Base-by-base conservation (phyloP, 192 early-diverging fungal genomes). In the Backusella mclennaniae region DNA sequence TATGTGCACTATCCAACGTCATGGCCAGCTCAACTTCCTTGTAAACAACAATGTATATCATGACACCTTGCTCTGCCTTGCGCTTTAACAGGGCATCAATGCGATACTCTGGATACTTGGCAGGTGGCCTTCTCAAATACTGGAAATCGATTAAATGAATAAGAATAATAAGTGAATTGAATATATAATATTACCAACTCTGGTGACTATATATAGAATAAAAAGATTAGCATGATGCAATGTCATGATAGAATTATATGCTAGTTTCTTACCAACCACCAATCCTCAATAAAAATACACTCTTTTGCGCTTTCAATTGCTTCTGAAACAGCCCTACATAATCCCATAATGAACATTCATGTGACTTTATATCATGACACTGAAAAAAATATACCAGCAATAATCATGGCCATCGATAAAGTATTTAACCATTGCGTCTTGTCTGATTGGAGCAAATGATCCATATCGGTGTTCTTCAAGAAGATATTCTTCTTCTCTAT, bases 21-120 rank as follows among this genome's bases (percentile, higher is more conserved):
- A 97, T 82, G 21, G 93, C 91, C 67, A 92, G 79, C 0, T 90
- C 85, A 9, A 97, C 85, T 74, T 97, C 95, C 82, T 97, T 95
- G 85, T 96, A 97, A 8, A 97, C 86, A 1, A 95, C 88, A 66
- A 97, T 87, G 77, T 93, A 95, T 74, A 97, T 94, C 83, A 90
- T 89, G 31, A 97, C 92, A 35, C 95, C 95, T 78, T 95, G 87
- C 78, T 93, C 88, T 44, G 95, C 95, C 83, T 96, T 96, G 79
- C 67, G 79, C 77, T 95, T 89, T n/a, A 97, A 83, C 38, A 96
- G 76, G n/a, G 86, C 85, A 76, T 97, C 95, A 17, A 97, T 78
- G 12, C 95, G 89, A 77, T 89, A 95, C 73, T 94, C 88, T 36
- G 92, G 88, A 74, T 93, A 90, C 52, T 92, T 88, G 52, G 84